Evolutionary conservation across 2,329 filamentous ascomycete genomes (phyloP), one percentile per base, ranked within the genome.

Genomic region (Aspergillus tubingensis): DNA sequence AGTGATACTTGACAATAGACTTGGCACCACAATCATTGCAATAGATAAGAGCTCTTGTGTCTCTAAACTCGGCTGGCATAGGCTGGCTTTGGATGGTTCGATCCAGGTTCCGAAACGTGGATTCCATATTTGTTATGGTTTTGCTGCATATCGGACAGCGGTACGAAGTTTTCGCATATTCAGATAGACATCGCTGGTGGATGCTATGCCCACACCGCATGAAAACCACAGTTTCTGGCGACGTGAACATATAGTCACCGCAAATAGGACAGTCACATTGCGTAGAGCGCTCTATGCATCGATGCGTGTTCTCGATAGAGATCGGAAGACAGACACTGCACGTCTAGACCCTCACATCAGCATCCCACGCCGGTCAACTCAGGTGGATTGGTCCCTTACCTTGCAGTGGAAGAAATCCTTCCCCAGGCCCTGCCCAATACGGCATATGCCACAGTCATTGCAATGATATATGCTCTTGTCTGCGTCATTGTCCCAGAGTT

Each of bases 331-430:
- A 99, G 25, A 96, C 92, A 69, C 91, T 91, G 77, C 95, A 99
- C 68, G 88, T 93, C 89, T 92, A 56, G 7, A n/a, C 41, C 41
- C 13, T 39, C 32, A 32, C 38, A 38, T 73, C 38, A 73, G 66
- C 23, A 58, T 43, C 43, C 27, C 41, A 30, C n/a, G 57, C n/a
- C 21, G 4, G n/a, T 43, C 48, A 17, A 3, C 1, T 27, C 23
- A n/a, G 10, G 10, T 8, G 15, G 13, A n/a, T 3, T 5, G 30
- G 36, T 11, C 48, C 25, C 78, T 75, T 80, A 94, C 92, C 86
- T 96, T 96, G 89, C 95, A 99, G 77, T 99, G 95, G 71, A 96
- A 93, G 74, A 96, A 99, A 74, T 99, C 95, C 73, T 96, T 98
- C 3, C 95, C 94, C 30, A 99, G 81, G 1, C 95, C 95, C 74